phyloP scores from a whole-genome alignment of 2,329 filamentous ascomycete species.

The Exserohilum rostratum region DNA sequence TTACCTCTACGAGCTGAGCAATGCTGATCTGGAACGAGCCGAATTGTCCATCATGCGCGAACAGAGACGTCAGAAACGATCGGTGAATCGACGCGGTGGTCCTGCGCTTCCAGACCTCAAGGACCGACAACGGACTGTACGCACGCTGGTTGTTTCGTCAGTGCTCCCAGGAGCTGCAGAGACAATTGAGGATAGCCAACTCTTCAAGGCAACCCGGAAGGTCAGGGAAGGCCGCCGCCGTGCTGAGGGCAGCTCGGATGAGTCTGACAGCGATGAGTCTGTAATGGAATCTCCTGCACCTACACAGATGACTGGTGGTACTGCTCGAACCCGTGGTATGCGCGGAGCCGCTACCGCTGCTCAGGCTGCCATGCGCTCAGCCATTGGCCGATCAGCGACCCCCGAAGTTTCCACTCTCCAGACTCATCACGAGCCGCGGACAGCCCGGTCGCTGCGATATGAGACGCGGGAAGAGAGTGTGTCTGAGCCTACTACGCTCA shows the following conservation, averaged over 20 bases:
- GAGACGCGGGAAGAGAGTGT: constrained; percentile 79
- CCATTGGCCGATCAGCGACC: constrained; percentile 81
- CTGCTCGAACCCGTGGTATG: constrained; percentile 85
- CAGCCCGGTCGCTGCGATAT: constrained; percentile 64
- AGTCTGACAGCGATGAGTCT: constrained; percentile 90
- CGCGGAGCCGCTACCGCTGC: constrained; percentile 86
- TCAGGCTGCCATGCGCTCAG: constrained; percentile 81
- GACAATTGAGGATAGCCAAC: constrained; percentile 79
- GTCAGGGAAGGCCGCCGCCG: constrained; percentile 60
- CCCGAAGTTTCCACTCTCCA: constrained; percentile 71
- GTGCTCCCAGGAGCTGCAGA: constrained; percentile 86
- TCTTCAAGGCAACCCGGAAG: constrained; percentile 71
- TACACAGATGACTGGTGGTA: constrained; percentile 72
- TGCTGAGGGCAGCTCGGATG: constrained; percentile 80
- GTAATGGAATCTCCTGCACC: constrained; percentile 81
- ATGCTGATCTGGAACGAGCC: constrained; percentile 85
- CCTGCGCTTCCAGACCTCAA: constrained; percentile 95
- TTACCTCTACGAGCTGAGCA: constrained; percentile 91
- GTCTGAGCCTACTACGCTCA: constrained; percentile 65
- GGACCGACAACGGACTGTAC: constrained; percentile 89
- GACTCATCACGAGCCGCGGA: constrained; percentile 72
- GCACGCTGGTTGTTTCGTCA: constrained; percentile 89
- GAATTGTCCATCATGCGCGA: constrained; percentile 93
- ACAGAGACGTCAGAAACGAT: constrained; percentile 91
- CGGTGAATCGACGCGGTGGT: constrained; percentile 89